These are phyloP conservation scores for Stephanodiscus triporus DNA, from an alignment of 108 stramenopile genomes.

Conservation along the genomic window DNA sequence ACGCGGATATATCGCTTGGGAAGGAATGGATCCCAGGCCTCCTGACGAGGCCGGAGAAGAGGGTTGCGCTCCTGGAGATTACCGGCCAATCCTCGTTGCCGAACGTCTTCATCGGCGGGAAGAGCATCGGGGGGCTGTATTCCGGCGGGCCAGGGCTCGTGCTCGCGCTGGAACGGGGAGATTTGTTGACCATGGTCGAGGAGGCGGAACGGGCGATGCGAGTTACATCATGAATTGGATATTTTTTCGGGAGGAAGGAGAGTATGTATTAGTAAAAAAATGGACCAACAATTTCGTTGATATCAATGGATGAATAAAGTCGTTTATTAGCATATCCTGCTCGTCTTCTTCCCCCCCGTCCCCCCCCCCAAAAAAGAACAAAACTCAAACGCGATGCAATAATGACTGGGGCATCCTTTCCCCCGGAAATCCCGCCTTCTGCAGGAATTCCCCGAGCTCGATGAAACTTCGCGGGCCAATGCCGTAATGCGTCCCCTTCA, in stretches of 20 bases:
- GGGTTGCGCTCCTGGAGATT: slow-evolving; percentile 70
- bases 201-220: slow-evolving; percentile 18
- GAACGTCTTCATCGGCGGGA: slow-evolving; percentile 71
- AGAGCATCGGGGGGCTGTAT: slow-evolving; percentile 68
- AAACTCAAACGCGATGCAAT: slow-evolving; percentile 49
- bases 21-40: slow-evolving; percentile 78
- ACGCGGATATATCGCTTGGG: slow-evolving; percentile 61
- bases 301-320: too few species aligned
- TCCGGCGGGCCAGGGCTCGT: slow-evolving; percentile 70
- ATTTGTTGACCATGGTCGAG: slow-evolving; percentile 37
- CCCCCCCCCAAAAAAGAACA: background rate
- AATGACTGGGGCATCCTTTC: slow-evolving; percentile 73
- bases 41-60: slow-evolving; percentile 47
- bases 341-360: background rate
- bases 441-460: slow-evolving; percentile 61
- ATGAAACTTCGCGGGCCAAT: slow-evolving; percentile 72
- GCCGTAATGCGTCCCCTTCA: slow-evolving; percentile 22
- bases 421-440: slow-evolving; percentile 53
- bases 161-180: slow-evolving; percentile 59
- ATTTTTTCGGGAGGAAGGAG: too few species aligned
- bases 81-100: slow-evolving; percentile 77
- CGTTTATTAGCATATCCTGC: too few species aligned
- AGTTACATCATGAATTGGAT: background rate
- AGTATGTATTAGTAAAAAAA: too few species aligned
- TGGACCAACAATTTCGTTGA: too few species aligned